These are phyloP conservation scores for Exophiala sp. DNA, from an alignment of 2,329 filamentous ascomycete species.

Conservation along the genomic window DNA sequence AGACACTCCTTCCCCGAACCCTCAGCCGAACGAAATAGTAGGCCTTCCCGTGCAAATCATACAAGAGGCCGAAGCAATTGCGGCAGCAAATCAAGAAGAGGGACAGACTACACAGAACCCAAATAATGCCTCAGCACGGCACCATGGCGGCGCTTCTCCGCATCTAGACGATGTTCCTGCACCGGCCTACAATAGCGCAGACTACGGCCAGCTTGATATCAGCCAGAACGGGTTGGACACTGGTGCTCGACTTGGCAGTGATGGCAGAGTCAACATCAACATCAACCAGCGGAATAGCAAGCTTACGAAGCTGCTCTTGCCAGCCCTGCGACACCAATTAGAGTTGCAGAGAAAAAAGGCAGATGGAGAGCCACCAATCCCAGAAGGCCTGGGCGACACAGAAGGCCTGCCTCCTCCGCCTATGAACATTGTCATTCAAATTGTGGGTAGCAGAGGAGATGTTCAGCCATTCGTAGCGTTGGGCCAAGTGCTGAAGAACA, in stretches of 20 bases:
- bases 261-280: constrained; percentile 75
- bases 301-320: constrained; percentile 64
- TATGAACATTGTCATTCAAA: constrained; percentile 70
- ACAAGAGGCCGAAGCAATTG: constrained; percentile 15
- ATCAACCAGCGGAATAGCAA: constrained; percentile 68
- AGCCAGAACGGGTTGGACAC: constrained; percentile 62
- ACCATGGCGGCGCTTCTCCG: constrained; percentile 19
- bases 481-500: constrained; percentile 61
- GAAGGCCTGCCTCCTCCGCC: constrained; percentile 56
- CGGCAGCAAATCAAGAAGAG: constrained; percentile 17
- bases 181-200: constrained; percentile 27
- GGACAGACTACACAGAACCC: constrained; percentile 2
- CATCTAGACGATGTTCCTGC: constrained; percentile 28
- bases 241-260: constrained; percentile 62
- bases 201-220: constrained; percentile 61
- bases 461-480: constrained; percentile 73
- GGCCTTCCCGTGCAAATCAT: constrained; percentile 12
- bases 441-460: constrained; percentile 70
- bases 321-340: constrained; percentile 59
- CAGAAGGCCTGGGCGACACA: constrained; percentile 65
- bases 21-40: background rate
- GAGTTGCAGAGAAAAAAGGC: constrained; percentile 45
- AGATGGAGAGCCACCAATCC: constrained; percentile 60
- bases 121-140: constrained; percentile 3
- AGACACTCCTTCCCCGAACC: constrained; percentile 5